phyloP scores from a whole-genome alignment of 2,329 filamentous ascomycete genomes.

The Thelonectria blattea region DNA sequence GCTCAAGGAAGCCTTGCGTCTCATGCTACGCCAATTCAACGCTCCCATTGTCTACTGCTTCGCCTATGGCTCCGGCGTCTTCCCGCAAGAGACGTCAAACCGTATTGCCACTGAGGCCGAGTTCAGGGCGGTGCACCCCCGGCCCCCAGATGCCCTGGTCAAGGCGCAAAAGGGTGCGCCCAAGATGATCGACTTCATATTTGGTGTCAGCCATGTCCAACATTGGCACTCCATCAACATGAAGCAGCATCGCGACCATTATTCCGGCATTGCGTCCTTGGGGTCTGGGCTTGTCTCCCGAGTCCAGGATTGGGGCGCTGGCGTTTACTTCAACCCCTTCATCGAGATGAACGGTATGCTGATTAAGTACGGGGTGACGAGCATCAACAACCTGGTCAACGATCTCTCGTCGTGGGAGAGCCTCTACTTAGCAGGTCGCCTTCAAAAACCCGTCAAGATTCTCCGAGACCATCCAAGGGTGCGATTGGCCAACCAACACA shows the following conservation, averaged over 20 bases:
- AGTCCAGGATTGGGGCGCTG: conserved; percentile 91
- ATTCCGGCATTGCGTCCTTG: conserved; percentile 81
- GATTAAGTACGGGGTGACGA: conserved; percentile 98
- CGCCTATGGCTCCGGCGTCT: conserved; percentile 96
- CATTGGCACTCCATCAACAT: conserved; percentile 98
- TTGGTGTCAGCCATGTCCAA: conserved; percentile 91
- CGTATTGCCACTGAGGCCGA: conserved; percentile 61
- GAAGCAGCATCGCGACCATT: conserved; percentile 86
- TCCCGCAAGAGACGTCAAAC: conserved; percentile 72
- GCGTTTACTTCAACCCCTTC: conserved; percentile 97
- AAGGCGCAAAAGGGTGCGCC: conserved; percentile 86
- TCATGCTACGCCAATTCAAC: conserved; percentile 88
- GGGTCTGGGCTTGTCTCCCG: conserved; percentile 85
- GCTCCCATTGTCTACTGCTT: conserved; percentile 96
- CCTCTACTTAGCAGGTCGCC: conserved; percentile 90
- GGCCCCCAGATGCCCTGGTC: conserved; percentile 79
- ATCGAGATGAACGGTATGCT: conserved; percentile 93
- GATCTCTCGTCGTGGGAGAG: conserved; percentile 94
- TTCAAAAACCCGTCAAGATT: conserved; percentile 98
- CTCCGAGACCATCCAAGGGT: conserved; percentile 91
- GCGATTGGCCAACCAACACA: conserved; percentile 93
- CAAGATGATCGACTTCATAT: conserved; percentile 99
- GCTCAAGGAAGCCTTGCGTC: conserved; percentile 87
- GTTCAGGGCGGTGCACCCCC: conserved; percentile 74
- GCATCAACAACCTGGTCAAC: conserved; percentile 83